Evolutionary conservation across 73 alveolate genomes (phyloP).

Genomic region (Chromera velia): DNA sequence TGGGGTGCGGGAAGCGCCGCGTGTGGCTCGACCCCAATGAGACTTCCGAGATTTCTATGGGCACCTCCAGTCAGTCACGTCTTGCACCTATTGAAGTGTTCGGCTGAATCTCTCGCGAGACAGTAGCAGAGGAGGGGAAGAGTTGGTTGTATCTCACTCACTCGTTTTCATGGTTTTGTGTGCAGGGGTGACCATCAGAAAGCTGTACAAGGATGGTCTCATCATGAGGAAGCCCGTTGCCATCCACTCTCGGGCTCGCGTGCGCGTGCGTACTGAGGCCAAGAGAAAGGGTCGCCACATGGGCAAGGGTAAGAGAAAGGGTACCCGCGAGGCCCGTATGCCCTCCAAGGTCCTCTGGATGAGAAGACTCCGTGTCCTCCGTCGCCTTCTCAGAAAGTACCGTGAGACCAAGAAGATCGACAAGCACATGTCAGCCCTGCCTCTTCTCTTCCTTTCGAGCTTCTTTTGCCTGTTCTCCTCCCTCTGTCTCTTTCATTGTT

Average conservation of each 20-base stretch:
- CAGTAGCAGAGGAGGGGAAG: too few species aligned
- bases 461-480: too few species aligned
- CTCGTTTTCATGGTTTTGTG: too few species aligned
- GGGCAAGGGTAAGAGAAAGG: conserved; percentile 94
- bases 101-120: too few species aligned
- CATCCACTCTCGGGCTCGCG: conserved; percentile 92
- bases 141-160: too few species aligned
- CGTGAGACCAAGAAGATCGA: conserved; percentile 90
- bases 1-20: conserved; percentile 70
- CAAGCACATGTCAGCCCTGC: too few species aligned
- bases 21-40: conserved; percentile 97
- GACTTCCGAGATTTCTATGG: conserved; percentile 82
- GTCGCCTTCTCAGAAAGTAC: conserved; percentile 90
- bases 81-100: not conserved
- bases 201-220: conserved; percentile 93
- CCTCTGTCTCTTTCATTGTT: too few species aligned
- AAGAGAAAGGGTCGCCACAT: conserved; percentile 87
- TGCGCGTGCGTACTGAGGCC: conserved; percentile 63
- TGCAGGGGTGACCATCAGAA: too few species aligned
- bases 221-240: conserved; percentile 84
- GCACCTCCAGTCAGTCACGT: conserved; percentile 65
- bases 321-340: conserved; percentile 94
- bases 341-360: conserved; percentile 87
- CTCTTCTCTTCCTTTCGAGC: too few species aligned
- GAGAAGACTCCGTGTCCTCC: conserved; percentile 93